Percentiles rank a stretch among this genome's conserved stretches.
Conservation (phyloP, 352 stramenopile genomes). For the Phytopythium helicoides region DNA sequence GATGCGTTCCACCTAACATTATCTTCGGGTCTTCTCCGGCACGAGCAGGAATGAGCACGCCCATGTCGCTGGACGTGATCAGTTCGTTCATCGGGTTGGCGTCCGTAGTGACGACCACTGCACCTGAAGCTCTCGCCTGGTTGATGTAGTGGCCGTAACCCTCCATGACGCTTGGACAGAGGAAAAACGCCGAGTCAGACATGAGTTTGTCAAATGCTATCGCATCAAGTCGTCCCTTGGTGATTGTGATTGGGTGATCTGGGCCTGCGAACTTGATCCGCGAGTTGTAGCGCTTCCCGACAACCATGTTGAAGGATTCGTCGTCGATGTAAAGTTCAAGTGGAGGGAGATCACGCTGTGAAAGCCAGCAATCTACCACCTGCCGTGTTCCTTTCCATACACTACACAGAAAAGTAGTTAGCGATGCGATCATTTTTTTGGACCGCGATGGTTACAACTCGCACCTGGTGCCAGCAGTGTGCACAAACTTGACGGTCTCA, state of each 20-base stretch:
- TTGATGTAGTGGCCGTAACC: constrained; percentile 77
- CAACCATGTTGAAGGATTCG: constrained; percentile 22
- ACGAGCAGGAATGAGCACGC: constrained; percentile 18
- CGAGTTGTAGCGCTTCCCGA: constrained; percentile 13
- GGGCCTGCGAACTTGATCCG: constrained; percentile 12
- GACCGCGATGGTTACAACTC: neutral
- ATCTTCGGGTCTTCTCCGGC: constrained; percentile 14
- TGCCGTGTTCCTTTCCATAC: constrained; percentile 46
- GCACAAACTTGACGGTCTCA: constrained; percentile 27
- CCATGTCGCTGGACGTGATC: constrained; percentile 28
- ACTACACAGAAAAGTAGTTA: constrained; percentile 1
- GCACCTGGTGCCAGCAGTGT: constrained; percentile 26
- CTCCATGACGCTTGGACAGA: constrained; percentile 58
- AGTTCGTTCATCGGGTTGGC: constrained; percentile 62
- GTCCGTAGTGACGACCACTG: constrained; percentile 42
- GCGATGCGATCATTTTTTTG: neutral
- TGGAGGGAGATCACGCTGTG: constrained; percentile 26
- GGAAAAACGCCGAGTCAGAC: constrained; percentile 36
- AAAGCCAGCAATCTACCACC: constrained; percentile 50
- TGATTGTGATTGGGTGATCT: constrained; percentile 16
- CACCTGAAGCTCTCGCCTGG: constrained; percentile 42
- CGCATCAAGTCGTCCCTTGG: constrained; percentile 17
- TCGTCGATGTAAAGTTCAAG: constrained; percentile 44
- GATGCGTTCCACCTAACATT: constrained; percentile 35
- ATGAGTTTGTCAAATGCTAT: constrained; percentile 37